These are phyloP conservation scores for Penicillium sclerotigenum DNA, from an alignment of 2,329 filamentous ascomycete genomes.

Conservation along the genomic window DNA sequence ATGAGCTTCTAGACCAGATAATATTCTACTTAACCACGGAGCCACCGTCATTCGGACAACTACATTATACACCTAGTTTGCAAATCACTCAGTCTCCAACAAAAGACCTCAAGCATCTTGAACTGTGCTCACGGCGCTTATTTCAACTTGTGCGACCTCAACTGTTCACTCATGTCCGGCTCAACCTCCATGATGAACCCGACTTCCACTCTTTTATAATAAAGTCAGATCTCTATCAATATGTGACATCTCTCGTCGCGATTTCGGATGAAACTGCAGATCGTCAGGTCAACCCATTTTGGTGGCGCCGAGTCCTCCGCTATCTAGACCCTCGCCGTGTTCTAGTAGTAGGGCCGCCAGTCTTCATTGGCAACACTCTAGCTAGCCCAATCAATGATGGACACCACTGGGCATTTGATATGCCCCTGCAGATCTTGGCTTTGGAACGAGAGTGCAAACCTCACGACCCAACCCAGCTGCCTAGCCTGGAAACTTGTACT, in stretches of 20 bases:
- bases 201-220: constrained; percentile 42
- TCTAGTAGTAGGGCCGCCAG: constrained; percentile 60
- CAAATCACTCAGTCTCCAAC: constrained; percentile 40
- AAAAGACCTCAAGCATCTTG: constrained; percentile 54
- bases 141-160: constrained; percentile 51
- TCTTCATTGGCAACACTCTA: constrained; percentile 60
- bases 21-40: constrained; percentile 53
- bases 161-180: constrained; percentile 57
- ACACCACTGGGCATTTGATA: constrained; percentile 63
- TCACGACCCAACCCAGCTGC: constrained; percentile 25
- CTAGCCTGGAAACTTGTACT: constrained; percentile 22
- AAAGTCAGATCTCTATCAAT: constrained; percentile 29
- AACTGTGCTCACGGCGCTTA: constrained; percentile 55
- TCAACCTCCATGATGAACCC: constrained; percentile 36
- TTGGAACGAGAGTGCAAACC: constrained; percentile 32
- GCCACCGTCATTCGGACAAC: constrained; percentile 49
- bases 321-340: constrained; percentile 54
- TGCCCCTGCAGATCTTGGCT: constrained; percentile 60
- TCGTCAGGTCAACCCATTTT: constrained; percentile 34
- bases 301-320: constrained; percentile 58
- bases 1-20: constrained; percentile 59
- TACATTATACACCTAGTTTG: constrained; percentile 51
- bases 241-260: constrained; percentile 51
- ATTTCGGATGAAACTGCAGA: constrained; percentile 44
- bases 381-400: constrained; percentile 56